These are phyloP conservation scores for Euphorbia schlechtendalii DNA, from an alignment of 441 rosid species.

Conservation along the genomic window DNA sequence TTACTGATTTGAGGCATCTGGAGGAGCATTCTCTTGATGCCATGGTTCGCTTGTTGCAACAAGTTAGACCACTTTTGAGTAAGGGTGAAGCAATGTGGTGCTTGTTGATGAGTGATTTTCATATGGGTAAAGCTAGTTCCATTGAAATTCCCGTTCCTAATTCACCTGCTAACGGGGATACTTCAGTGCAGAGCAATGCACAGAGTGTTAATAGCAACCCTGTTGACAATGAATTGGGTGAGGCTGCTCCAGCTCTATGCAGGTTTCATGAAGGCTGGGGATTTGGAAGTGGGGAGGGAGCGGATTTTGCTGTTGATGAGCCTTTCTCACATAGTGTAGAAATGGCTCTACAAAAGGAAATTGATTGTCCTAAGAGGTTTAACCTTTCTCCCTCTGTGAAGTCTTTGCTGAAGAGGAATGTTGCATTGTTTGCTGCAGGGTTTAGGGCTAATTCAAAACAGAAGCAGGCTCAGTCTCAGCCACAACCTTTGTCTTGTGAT, in stretches of 20 bases:
- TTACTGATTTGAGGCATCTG: conserved; percentile 67
- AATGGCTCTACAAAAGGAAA: conserved; percentile 51
- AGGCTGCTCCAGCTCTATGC: conserved; percentile 52
- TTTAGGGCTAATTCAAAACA: conserved; percentile 69
- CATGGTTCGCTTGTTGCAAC: conserved; percentile 80
- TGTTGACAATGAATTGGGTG: conserved; percentile 33
- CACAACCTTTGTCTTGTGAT: conserved; percentile 35
- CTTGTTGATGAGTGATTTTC: conserved; percentile 84
- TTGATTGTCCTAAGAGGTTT: conserved; percentile 78
- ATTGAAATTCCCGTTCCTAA: conserved; percentile 49
- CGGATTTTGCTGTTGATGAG: conserved; percentile 46
- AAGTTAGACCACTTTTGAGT: conserved; percentile 71
- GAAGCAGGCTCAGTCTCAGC: conserved; percentile 29
- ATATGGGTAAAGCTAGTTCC: conserved; percentile 69
- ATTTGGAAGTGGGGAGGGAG: conserved; percentile 51
- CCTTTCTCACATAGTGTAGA: conserved; percentile 39
- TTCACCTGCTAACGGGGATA: conserved; percentile 27
- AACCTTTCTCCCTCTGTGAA: conserved; percentile 82
- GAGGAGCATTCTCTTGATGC: conserved; percentile 72
- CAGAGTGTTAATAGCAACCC: conserved; percentile 36
- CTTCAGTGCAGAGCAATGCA: conserved; percentile 24
- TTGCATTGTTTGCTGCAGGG: conserved; percentile 80
- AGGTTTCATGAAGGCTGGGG: conserved; percentile 92
- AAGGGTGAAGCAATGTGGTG: conserved; percentile 99
- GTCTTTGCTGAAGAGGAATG: conserved; percentile 76